Conservation (phyloP, 1,284 basidiomycete species). For the Pterulicium gracile region DNA sequence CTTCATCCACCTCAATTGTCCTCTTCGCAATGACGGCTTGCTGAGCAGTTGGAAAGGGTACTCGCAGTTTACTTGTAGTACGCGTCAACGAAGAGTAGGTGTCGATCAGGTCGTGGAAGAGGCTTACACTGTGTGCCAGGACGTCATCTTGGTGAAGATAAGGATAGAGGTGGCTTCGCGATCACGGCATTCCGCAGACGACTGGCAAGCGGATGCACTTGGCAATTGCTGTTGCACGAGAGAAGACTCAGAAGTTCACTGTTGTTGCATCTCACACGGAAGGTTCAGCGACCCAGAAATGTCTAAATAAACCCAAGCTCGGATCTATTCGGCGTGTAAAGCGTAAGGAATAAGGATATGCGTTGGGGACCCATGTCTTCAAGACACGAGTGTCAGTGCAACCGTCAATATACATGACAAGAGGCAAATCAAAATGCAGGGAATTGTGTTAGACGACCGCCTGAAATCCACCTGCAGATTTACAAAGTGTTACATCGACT, state of each 20-base stretch:
- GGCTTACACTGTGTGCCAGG: constrained; percentile 25
- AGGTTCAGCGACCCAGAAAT: too few species aligned
- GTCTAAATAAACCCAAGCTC: too few species aligned
- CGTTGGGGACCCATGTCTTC: neutral
- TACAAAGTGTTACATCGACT: neutral
- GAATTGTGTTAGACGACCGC: neutral
- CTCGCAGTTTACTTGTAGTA: constrained; percentile 62
- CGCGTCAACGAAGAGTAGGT: constrained; percentile 8
- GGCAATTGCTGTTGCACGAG: too few species aligned
- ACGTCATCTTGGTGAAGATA: constrained; percentile 12
- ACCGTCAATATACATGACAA: too few species aligned
- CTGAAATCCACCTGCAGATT: neutral
- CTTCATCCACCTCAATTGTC: constrained; percentile 76
- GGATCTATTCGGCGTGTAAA: too few species aligned
- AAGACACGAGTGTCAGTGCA: neutral
- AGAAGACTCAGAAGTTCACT: too few species aligned
- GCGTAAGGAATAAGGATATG: neutral
- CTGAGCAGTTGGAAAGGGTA: constrained; percentile 63
- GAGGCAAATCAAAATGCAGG: neutral
- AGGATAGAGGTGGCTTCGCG: too few species aligned
- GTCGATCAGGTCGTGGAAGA: constrained; percentile 1
- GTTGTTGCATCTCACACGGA: too few species aligned
- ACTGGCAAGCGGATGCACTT: too few species aligned
- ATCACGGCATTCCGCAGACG: too few species aligned
- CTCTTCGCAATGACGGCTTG: constrained; percentile 74